Percentiles rank a stretch among this genome's conserved stretches.
These are phyloP conservation scores for Trypanosoma brucei DNA, from an alignment of 208 protist genomes.

Conservation along the genomic window DNA sequence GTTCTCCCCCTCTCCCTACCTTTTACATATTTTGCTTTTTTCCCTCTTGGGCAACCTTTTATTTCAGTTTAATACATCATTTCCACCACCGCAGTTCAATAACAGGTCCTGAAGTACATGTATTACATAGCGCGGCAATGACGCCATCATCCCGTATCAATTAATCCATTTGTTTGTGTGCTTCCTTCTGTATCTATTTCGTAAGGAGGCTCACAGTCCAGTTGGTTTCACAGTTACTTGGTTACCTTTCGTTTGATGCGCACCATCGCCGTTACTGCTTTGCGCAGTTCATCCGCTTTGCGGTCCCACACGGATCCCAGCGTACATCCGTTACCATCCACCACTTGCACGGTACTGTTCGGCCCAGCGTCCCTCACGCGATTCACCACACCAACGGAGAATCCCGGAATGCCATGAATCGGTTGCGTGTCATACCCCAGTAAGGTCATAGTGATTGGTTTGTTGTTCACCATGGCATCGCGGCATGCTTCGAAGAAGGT, in stretches of 20 bases:
- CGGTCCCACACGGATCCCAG: slow-evolving; percentile 62
- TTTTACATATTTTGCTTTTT: too few species aligned
- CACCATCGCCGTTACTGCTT: slow-evolving; percentile 44
- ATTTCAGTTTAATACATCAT: too few species aligned
- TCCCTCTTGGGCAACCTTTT: too few species aligned
- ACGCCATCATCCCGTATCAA: too few species aligned
- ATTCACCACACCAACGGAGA: slow-evolving; percentile 73
- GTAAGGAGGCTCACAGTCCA: too few species aligned
- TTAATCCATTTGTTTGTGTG: neutral
- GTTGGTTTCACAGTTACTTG: neutral
- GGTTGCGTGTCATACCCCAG: slow-evolving; percentile 71
- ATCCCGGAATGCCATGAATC: slow-evolving; percentile 72
- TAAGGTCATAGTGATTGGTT: slow-evolving; percentile 65
- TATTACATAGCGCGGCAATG: too few species aligned
- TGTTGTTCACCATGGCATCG: slow-evolving; percentile 30
- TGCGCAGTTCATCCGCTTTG: slow-evolving; percentile 41
- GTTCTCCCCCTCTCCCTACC: too few species aligned
- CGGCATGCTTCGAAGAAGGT: slow-evolving; percentile 52
- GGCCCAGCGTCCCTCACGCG: slow-evolving; percentile 28
- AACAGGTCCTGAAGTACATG: too few species aligned
- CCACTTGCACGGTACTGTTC: slow-evolving; percentile 59
- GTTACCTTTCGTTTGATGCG: slow-evolving; percentile 19
- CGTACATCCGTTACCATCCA: slow-evolving; percentile 76
- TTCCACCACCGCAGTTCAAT: too few species aligned
- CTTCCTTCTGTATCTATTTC: too few species aligned